These are phyloP conservation scores for Populus nigra DNA, from an alignment of 345 rosid species.

Conservation along the genomic window DNA sequence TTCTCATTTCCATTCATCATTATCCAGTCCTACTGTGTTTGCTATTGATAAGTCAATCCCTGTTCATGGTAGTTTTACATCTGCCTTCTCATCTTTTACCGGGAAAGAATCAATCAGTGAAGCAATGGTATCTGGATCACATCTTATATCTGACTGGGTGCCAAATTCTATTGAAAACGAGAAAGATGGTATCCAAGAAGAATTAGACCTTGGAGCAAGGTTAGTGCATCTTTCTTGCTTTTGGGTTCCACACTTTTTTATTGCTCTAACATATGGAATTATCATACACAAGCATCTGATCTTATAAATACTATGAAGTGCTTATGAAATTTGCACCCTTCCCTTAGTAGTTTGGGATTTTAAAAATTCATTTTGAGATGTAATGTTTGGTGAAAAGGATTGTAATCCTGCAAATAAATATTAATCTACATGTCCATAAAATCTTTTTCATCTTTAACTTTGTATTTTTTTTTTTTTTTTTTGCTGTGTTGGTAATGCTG, in stretches of 20 bases:
- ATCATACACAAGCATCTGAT: too few relatives aligned
- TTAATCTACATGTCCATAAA: too few relatives aligned
- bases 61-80: conserved; percentile 27
- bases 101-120: conserved; percentile 46
- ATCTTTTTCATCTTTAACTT: too few relatives aligned
- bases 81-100: conserved; percentile 32
- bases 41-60: conserved; percentile 23
- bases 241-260: too few relatives aligned
- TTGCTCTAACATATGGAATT: too few relatives aligned
- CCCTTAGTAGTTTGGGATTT: neutral
- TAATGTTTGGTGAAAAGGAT: too few relatives aligned
- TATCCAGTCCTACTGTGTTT: conserved; percentile 23
- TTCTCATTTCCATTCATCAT: conserved; percentile 41
- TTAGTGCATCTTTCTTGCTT: conserved; percentile 26
- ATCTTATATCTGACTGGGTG: conserved; percentile 83
- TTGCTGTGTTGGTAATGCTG: conserved; percentile 1
- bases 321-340: too few relatives aligned
- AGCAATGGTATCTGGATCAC: conserved; percentile 47
- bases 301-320: too few relatives aligned
- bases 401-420: too few relatives aligned
- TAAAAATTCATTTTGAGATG: too few relatives aligned
- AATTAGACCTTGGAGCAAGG: conserved; percentile 85
- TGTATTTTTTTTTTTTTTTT: too few relatives aligned
- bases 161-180: conserved; percentile 43
- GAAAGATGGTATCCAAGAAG: conserved; percentile 35